phyloP scores from a whole-genome alignment of 345 rosid genomes.

The Psidium friedrichsthalianum region DNA sequence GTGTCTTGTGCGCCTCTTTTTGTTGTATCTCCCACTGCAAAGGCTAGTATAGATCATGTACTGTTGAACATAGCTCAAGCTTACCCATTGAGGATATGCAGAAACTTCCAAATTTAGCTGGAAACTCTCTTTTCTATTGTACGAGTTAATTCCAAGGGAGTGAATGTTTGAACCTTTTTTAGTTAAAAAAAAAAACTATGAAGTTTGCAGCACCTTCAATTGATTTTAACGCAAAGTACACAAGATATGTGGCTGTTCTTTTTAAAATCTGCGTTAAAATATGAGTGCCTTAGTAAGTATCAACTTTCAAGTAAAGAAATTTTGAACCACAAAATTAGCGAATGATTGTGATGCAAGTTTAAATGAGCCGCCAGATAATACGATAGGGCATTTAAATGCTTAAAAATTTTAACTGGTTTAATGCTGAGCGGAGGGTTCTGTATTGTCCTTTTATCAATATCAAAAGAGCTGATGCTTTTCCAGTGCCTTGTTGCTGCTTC shows the following conservation, averaged over 20 bases:
- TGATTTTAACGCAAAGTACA: neutral
- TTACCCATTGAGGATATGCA: neutral
- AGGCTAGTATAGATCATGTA: neutral
- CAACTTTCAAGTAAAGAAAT: neutral
- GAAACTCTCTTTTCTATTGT: neutral
- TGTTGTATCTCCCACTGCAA: neutral
- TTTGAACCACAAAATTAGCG: neutral
- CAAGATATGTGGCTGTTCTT: neutral
- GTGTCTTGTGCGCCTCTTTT: neutral
- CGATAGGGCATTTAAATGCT: neutral
- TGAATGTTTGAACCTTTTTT: neutral
- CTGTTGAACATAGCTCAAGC: neutral
- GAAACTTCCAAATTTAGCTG: neutral
- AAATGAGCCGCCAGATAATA: neutral
- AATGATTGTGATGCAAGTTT: neutral
- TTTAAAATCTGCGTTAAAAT: neutral
- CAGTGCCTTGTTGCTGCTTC: neutral
- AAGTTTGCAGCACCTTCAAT: neutral
- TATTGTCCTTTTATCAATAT: neutral
- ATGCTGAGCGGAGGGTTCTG: neutral
- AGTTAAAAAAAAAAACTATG: neutral
- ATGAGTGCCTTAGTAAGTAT: neutral
- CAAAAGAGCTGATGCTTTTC: neutral
- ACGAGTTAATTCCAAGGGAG: neutral
- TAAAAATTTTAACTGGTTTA: neutral